Evolutionary conservation across 352 stramenopile genomes (phyloP).

Genomic region (Phytophthora hibernalis): DNA sequence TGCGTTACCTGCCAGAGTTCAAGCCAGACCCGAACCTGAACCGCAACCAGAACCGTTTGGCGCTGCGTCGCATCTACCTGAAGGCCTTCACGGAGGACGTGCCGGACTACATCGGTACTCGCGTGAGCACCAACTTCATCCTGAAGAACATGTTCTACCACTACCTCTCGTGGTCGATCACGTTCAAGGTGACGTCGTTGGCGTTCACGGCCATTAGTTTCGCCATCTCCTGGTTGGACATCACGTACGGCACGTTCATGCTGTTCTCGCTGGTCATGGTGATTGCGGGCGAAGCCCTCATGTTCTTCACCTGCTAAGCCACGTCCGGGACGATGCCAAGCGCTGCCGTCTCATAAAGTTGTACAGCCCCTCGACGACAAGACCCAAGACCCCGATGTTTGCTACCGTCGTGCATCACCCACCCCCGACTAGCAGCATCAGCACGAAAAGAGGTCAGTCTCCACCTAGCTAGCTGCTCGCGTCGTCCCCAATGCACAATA

Average conservation of each 20-base stretch:
- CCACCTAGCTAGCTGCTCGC: not conserved
- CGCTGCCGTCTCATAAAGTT: constrained; percentile 1
- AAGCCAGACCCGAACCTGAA: constrained; percentile 70
- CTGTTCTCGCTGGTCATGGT: constrained; percentile 59
- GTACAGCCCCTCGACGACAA: not conserved
- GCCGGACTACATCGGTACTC: constrained; percentile 65
- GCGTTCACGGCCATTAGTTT: constrained; percentile 45
- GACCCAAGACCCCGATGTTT: not conserved
- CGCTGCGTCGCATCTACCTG: constrained; percentile 81
- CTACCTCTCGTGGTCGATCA: constrained; percentile 76
- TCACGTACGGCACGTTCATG: constrained; percentile 71
- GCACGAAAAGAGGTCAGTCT: not conserved
- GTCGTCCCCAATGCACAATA: constrained; percentile 36
- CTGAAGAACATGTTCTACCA: constrained; percentile 70
- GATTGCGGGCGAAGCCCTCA: constrained; percentile 65
- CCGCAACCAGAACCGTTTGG: constrained; percentile 83
- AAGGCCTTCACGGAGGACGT: constrained; percentile 78
- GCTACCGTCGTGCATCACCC: constrained; percentile 29
- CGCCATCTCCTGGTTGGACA: constrained; percentile 56
- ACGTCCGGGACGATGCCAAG: constrained; percentile 16
- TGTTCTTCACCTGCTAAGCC: constrained; percentile 84
- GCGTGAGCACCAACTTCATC: constrained; percentile 58
- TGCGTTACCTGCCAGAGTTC: constrained; percentile 82
- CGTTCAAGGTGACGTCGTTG: constrained; percentile 67
- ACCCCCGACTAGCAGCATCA: constrained; percentile 14